phyloP scores from a whole-genome alignment of 169 alveolate species.

The Plasmodium billcollinsi region DNA sequence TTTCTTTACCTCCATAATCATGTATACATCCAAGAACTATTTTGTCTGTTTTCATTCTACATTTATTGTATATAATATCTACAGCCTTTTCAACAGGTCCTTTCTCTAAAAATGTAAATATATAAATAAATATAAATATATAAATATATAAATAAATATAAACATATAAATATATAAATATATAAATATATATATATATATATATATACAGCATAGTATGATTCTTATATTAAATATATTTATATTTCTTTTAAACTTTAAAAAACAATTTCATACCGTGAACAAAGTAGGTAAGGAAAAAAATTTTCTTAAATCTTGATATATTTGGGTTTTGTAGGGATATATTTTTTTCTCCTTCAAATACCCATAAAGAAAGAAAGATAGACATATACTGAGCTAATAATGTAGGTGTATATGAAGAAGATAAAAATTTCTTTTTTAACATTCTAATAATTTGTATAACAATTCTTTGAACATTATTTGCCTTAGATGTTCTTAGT shows the following conservation, averaged over 20 bases:
- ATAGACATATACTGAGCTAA: constrained; percentile 52
- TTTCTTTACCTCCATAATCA: constrained; percentile 42
- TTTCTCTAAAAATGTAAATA: not conserved
- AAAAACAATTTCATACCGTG: constrained; percentile 13
- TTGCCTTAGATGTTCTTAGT: constrained; percentile 8
- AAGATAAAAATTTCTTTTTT: constrained; percentile 40
- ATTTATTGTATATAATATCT: constrained; percentile 33
- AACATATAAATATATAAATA: not conserved
- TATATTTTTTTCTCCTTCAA: constrained; percentile 28
- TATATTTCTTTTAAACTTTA: not conserved
- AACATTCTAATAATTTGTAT: constrained; percentile 27
- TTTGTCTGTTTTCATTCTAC: constrained; percentile 25
- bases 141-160: not conserved
- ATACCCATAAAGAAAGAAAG: constrained; percentile 60
- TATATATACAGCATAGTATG: too few species aligned
- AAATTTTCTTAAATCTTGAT: constrained; percentile 36
- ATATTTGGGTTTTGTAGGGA: constrained; percentile 24
- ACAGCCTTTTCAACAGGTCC: constrained; percentile 69
- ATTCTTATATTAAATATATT: too few species aligned
- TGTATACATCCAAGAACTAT: constrained; percentile 53
- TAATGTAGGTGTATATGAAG: constrained; percentile 36
- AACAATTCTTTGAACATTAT: constrained; percentile 38
- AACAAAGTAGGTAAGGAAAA: constrained; percentile 39
- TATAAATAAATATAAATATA: not conserved
- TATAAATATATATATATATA: not conserved